Base-by-base conservation (phyloP, 2,329 filamentous ascomycete genomes). In the Ambrosiella beaveri region DNA sequence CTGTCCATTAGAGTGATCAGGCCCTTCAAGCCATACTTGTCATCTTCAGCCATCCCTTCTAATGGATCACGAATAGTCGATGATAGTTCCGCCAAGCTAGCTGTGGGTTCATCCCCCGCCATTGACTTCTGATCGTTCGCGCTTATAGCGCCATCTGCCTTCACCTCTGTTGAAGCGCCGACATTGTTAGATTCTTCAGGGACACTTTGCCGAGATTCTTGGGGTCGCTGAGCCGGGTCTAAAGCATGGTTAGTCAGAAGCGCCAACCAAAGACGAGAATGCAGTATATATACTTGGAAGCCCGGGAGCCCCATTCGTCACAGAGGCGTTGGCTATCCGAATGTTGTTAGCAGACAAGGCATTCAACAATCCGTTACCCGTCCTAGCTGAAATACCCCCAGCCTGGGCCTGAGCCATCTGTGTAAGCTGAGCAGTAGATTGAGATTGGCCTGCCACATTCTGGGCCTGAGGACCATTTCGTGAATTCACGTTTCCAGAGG, bases 11-110 rank as follows among this genome's bases (percentile, higher is more conserved):
- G 69, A 38, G 78, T 77, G 59, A 76, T 74, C 60, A 84, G 70
- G 8, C 81, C 81, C 65, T 84, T 84, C 53, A 84, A 71, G 3
- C 81, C 81, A 74, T 75, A 85, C 65, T 77, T 82, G 64, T 85
- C 81, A 44, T 74, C 75, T 2, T 77, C 74, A n/a, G 76, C 68
- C 80, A 84, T 81, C 51, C 79, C 77, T 53, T 73, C 71, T 35
- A 84, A 69, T 51, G 80, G 80, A 65, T 85, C 80, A 62, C 79
- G 73, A 9, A 73, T 68, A 41, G n/a, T 13, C 4, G 27, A 13
- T 12, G 69, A 67, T 6, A 64, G 62, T 38, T 70, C 15, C 15
- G 17, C 37, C 13, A 44, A 15, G 4, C 17, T 19, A 4, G 13
- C n/a, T 37, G 27, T 5, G n/a, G 17, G 17, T 36, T 52, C 41